phyloP scores from a whole-genome alignment of 2,329 filamentous ascomycete species.

The Metarhizium guizhouense region DNA sequence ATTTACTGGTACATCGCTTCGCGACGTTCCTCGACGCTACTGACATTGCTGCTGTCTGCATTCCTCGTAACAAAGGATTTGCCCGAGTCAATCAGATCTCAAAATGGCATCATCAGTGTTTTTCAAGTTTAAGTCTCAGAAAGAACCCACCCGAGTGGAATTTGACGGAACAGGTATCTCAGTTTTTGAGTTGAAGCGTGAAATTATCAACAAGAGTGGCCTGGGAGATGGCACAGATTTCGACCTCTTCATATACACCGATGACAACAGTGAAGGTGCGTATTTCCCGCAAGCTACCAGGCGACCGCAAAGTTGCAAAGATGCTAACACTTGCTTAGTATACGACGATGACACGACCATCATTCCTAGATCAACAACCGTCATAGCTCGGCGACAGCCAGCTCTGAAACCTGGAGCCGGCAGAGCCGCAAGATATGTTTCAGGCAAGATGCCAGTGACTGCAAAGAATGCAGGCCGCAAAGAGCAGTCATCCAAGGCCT shows the following conservation, averaged over 20 bases:
- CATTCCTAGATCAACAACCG: slow-evolving; percentile 88
- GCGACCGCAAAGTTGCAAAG: slow-evolving; percentile 16
- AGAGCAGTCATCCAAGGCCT: slow-evolving; percentile 51
- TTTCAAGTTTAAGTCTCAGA: slow-evolving; percentile 99
- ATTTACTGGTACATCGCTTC: background rate
- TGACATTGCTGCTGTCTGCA: slow-evolving; percentile 11
- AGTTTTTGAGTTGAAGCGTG: slow-evolving; percentile 96
- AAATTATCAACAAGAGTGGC: slow-evolving; percentile 91
- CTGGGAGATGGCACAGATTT: slow-evolving; percentile 95
- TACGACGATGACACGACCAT: slow-evolving; percentile 98
- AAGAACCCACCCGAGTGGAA: slow-evolving; percentile 85
- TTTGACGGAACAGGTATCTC: slow-evolving; percentile 98
- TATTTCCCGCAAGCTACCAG: slow-evolving; percentile 5
- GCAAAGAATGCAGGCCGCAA: slow-evolving; percentile 71
- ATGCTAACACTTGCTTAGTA: slow-evolving; percentile 43
- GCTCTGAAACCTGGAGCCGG: slow-evolving; percentile 80
- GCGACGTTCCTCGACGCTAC: slow-evolving; percentile 8
- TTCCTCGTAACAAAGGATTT: slow-evolving; percentile 18
- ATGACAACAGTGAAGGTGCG: slow-evolving; percentile 85
- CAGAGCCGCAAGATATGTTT: slow-evolving; percentile 87
- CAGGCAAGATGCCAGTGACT: slow-evolving; percentile 85
- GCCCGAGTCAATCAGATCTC: slow-evolving; percentile 13
- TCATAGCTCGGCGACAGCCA: slow-evolving; percentile 80
- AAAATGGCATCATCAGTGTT: slow-evolving; percentile 95
- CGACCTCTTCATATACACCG: slow-evolving; percentile 87